Evolutionary conservation across 176 grass and related monocot genomes (phyloP).

Genomic region (Melocanna baccifera): DNA sequence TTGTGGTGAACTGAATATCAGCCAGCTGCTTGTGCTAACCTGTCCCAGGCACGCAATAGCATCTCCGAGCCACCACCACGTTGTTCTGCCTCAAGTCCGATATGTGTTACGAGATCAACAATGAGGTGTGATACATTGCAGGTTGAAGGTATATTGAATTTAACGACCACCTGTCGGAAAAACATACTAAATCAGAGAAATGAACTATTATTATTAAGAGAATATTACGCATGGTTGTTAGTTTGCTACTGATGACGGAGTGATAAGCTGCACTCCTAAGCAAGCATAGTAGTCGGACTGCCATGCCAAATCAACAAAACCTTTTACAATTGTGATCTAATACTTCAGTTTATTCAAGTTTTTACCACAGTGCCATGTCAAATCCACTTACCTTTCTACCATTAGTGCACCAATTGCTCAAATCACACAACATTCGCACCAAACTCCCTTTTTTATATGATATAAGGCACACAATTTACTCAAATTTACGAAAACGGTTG

Average conservation of each 20-base stretch:
- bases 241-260: neutral
- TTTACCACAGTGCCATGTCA: neutral
- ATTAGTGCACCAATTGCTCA: neutral
- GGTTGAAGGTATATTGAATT: slow-evolving; percentile 62
- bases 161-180: slow-evolving; percentile 53
- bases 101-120: slow-evolving; percentile 59
- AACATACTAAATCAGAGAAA: slow-evolving; percentile 9
- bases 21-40: slow-evolving; percentile 40
- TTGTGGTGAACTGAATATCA: neutral
- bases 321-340: neutral
- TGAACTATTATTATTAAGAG: neutral
- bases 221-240: neutral
- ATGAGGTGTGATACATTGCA: slow-evolving; percentile 60
- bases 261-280: neutral
- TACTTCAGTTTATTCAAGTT: slow-evolving; percentile 4
- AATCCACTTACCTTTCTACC: neutral
- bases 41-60: slow-evolving; percentile 73
- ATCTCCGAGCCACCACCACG: slow-evolving; percentile 58
- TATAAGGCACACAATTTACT: neutral
- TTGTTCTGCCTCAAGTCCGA: slow-evolving; percentile 55
- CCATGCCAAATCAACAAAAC: neutral
- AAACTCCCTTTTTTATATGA: neutral
- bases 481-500: neutral
- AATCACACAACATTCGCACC: neutral
- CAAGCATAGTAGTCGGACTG: neutral